Conservation (phyloP, 768 basidiomycete species). For the Collybiopsis luxurians region DNA sequence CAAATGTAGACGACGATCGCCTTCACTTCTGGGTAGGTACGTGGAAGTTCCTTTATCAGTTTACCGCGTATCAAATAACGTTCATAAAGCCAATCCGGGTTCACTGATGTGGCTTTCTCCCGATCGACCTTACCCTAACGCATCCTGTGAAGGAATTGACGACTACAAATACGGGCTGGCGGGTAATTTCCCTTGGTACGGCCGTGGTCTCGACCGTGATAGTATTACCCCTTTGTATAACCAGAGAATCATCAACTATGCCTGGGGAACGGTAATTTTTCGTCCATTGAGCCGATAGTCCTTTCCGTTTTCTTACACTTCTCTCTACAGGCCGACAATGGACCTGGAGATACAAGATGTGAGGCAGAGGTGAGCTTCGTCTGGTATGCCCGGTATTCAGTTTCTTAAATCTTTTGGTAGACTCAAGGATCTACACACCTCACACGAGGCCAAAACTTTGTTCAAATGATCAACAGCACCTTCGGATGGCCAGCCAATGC, state of each 20-base stretch:
- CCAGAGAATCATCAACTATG: constrained; percentile 5
- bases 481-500: constrained; percentile 5
- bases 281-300: not conserved
- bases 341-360: constrained; percentile 8
- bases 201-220: not conserved
- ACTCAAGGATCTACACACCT: constrained; percentile 9
- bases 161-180: not conserved
- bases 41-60: not conserved
- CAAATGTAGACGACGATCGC: constrained; percentile 5
- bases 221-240: not conserved
- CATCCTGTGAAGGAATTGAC: not conserved
- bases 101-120: constrained; percentile 10
- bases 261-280: constrained; percentile 7
- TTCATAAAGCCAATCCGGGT: constrained; percentile 11
- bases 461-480: not conserved
- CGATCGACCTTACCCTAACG: constrained; percentile 4
- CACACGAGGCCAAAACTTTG: constrained; percentile 6
- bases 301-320: not conserved
- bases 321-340: constrained; percentile 1
- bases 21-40: constrained; percentile 11
- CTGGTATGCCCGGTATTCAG: not conserved
- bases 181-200: not conserved
- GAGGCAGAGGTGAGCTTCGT: constrained; percentile 5
- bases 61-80: no score
- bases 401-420: not conserved